phyloP scores from a whole-genome alignment of 371 early-diverging fungal species.

The Lichtheimia ornata region DNA sequence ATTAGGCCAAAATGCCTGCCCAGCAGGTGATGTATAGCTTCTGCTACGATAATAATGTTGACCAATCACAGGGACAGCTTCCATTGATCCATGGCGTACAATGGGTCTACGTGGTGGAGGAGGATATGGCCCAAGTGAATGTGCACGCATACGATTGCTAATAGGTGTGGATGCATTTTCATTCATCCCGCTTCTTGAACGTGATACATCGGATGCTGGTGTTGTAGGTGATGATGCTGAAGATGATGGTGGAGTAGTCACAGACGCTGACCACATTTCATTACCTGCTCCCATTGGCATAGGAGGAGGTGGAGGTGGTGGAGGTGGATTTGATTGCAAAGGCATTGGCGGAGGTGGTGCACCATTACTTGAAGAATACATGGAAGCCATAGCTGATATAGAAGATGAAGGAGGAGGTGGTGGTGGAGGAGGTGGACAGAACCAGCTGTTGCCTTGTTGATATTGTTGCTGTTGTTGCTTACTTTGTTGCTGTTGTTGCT shows the following conservation, averaged over 20 bases:
- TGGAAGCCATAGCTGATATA: background rate
- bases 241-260: slow-evolving; percentile 22
- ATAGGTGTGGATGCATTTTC: slow-evolving; percentile 16
- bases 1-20: slow-evolving; percentile 12
- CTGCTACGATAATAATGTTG: slow-evolving; percentile 16
- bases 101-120: slow-evolving; percentile 13
- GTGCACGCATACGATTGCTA: slow-evolving; percentile 33
- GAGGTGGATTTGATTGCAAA: slow-evolving; percentile 18
- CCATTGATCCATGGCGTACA: slow-evolving; percentile 14
- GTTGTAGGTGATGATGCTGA: slow-evolving; percentile 30
- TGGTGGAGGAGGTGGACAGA: slow-evolving; percentile 14
- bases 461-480: slow-evolving; percentile 14
- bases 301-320: slow-evolving; percentile 26
- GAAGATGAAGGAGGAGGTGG: slow-evolving; percentile 7
- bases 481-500: slow-evolving; percentile 35
- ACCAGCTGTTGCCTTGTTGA: slow-evolving; percentile 14
- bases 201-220: background rate
- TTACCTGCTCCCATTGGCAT: slow-evolving; percentile 11
- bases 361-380: background rate
- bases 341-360: slow-evolving; percentile 15
- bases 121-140: slow-evolving; percentile 44
- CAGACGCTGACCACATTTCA: background rate
- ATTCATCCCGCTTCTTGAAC: slow-evolving; percentile 1
- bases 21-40: slow-evolving; percentile 21
- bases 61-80: background rate